Conservation (phyloP, 2,329 filamentous ascomycete genomes). For the Trichoderma atrobrunneum region DNA sequence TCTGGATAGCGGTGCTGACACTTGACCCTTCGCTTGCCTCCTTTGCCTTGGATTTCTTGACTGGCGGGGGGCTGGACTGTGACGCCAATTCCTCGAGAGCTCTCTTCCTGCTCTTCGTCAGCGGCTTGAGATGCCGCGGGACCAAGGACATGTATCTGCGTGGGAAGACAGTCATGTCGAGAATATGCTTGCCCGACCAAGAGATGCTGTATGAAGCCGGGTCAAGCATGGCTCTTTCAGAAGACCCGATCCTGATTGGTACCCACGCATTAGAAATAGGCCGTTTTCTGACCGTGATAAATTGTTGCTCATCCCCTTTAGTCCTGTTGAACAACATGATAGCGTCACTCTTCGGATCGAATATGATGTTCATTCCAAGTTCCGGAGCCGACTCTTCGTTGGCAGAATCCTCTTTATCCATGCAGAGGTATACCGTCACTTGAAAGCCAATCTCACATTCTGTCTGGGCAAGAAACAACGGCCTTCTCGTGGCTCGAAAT, state of each 20-base stretch:
- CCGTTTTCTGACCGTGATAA: neutral
- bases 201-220: neutral
- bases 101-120: neutral
- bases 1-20: too few species aligned
- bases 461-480: neutral
- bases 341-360: neutral
- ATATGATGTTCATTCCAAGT: too few species aligned
- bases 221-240: neutral
- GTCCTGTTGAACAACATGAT: neutral
- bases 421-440: neutral
- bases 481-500: too few species aligned
- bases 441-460: neutral
- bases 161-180: neutral
- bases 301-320: too few species aligned
- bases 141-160: neutral
- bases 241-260: neutral
- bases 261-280: fast-evolving
- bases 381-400: neutral
- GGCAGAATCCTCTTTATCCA: neutral
- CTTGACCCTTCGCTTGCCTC: too few species aligned
- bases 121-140: fast-evolving
- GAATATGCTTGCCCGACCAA: neutral
- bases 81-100: neutral
- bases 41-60: too few species aligned
- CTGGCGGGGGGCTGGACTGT: too few species aligned